Conservation (phyloP, 2,329 filamentous ascomycete genomes). For the Cercospora brassicicola region DNA sequence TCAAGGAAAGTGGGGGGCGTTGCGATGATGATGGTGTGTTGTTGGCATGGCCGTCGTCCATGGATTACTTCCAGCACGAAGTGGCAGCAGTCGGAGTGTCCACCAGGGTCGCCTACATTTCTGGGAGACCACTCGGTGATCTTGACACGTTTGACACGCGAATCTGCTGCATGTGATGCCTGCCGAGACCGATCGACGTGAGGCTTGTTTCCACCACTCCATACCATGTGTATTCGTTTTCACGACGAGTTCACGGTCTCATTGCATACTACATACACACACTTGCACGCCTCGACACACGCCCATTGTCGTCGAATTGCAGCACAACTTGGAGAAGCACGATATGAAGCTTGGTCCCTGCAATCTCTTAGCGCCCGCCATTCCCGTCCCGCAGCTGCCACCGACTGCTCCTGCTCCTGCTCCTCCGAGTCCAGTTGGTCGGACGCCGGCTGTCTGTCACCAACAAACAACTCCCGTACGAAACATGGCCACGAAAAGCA, state of each 20-base stretch:
- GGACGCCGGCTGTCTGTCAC: no score
- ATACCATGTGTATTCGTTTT: background rate
- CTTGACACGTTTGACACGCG: conserved; percentile 1
- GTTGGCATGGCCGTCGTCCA: conserved; percentile 3
- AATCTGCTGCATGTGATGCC: background rate
- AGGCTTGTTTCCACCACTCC: background rate
- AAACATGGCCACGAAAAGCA: background rate
- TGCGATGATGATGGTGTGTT: background rate
- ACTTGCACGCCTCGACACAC: background rate
- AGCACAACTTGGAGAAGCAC: background rate
- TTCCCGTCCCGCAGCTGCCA: background rate
- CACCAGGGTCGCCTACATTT: background rate
- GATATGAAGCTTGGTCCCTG: background rate
- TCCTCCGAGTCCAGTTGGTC: no score
- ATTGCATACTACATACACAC: background rate
- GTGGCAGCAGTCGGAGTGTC: background rate
- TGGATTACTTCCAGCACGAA: background rate
- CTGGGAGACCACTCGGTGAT: background rate
- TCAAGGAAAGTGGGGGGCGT: background rate
- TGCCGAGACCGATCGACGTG: background rate
- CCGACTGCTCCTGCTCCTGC: no score
- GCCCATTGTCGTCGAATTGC: background rate
- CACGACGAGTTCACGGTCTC: background rate
- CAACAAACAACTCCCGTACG: no score
- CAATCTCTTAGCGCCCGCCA: background rate